phyloP scores from a whole-genome alignment of 495 filamentous ascomycete species.

The Aspergillus conjunctus region DNA sequence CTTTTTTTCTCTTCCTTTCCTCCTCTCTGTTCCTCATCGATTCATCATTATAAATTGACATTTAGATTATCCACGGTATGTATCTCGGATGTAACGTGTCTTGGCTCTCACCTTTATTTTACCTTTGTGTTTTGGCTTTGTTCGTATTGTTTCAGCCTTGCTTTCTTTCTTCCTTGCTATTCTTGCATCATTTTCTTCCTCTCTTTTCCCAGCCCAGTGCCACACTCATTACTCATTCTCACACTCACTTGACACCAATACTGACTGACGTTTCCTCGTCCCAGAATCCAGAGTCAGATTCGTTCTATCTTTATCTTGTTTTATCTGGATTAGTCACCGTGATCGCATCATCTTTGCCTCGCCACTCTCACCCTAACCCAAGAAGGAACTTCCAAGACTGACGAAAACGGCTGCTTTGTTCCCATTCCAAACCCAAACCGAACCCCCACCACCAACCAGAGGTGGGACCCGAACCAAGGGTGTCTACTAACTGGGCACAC shows the following conservation, averaged over 20 bases:
- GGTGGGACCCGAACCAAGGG: constrained; percentile 26
- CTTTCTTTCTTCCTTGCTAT: neutral
- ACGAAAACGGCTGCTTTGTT: constrained; percentile 31
- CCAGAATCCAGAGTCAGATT: neutral
- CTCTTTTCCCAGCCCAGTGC: neutral
- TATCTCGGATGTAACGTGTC: constrained; percentile 21
- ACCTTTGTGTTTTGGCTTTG: neutral
- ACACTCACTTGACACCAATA: neutral
- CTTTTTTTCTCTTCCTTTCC: constrained; percentile 4
- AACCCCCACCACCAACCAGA: constrained; percentile 9
- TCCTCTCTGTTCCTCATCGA: neutral
- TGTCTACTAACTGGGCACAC: constrained; percentile 23
- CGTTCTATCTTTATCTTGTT: constrained; percentile 12
- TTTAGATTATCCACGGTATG: constrained; percentile 16
- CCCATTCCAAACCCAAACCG: constrained; percentile 9
- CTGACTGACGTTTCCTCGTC: constrained; percentile 4
- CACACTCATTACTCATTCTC: constrained; percentile 1
- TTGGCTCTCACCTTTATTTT: neutral
- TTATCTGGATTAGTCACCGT: constrained; percentile 24
- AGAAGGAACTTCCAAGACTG: constrained; percentile 12
- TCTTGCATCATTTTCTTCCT: neutral
- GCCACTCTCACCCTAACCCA: constrained; percentile 5
- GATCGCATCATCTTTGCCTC: constrained; percentile 27
- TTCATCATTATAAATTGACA: neutral
- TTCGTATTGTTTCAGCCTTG: constrained; percentile 2